Conservation (phyloP, 2,329 filamentous ascomycete species). For the Microsporum audouinii region DNA sequence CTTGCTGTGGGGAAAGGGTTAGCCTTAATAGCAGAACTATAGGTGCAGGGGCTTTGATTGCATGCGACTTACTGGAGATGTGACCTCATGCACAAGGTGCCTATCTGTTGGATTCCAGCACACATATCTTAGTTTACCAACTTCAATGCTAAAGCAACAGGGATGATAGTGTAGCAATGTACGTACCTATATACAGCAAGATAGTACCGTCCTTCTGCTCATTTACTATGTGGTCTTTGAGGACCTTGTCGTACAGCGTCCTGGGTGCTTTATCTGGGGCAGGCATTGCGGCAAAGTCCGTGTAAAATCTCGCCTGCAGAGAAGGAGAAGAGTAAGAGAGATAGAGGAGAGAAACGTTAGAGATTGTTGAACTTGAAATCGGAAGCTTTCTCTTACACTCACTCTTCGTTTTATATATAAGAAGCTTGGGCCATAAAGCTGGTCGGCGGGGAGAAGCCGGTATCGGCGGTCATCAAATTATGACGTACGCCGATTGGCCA, state of each 20-base stretch:
- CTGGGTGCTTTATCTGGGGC: slow-evolving; percentile 58
- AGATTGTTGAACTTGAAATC: not conserved
- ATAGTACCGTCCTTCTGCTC: slow-evolving; percentile 89
- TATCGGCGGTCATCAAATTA: slow-evolving; percentile 11
- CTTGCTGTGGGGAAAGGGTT: slow-evolving; percentile 52
- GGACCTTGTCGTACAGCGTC: slow-evolving; percentile 96
- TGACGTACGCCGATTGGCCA: slow-evolving; percentile 7
- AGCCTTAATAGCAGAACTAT: not conserved
- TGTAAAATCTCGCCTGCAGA: not conserved
- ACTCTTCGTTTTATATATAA: slow-evolving; percentile 5
- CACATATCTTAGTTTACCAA: not conserved
- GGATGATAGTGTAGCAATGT: not conserved
- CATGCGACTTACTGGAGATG: slow-evolving; percentile 61
- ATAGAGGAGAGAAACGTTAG: not conserved
- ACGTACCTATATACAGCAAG: slow-evolving; percentile 76
- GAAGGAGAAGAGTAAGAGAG: not conserved
- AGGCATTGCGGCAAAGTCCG: slow-evolving; percentile 51
- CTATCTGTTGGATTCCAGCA: slow-evolving; percentile 48
- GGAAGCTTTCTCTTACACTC: not conserved
- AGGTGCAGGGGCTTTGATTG: slow-evolving; percentile 10
- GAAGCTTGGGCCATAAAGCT: not conserved
- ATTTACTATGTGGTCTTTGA: slow-evolving; percentile 86
- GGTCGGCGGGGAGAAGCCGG: slow-evolving; percentile 9
- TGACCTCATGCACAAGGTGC: slow-evolving; percentile 97
- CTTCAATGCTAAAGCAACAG: not conserved